These are phyloP conservation scores for Amanita subjunquillea DNA, from an alignment of 768 basidiomycete species.

Conservation along the genomic window DNA sequence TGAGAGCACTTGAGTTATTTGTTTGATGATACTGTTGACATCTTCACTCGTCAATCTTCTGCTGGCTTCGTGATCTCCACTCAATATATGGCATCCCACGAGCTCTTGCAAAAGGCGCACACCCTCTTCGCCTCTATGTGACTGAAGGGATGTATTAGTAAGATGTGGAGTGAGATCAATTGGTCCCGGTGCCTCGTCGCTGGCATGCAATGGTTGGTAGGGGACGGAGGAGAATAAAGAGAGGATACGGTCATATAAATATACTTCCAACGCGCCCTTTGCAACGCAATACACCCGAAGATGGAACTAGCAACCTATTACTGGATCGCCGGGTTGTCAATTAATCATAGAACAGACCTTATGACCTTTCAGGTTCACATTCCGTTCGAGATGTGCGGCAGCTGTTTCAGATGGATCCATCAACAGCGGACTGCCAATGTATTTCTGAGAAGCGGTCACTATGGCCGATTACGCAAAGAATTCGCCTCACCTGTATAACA, in stretches of 20 bases:
- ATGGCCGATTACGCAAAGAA: not conserved
- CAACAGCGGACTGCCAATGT: constrained; percentile 68
- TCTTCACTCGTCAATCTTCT: constrained; percentile 22
- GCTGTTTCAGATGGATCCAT: constrained; percentile 51
- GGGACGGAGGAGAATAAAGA: constrained; percentile 79
- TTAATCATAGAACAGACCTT: constrained; percentile 36
- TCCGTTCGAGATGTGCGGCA: constrained; percentile 2
- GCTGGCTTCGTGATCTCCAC: constrained; percentile 10
- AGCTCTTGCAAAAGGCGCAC: constrained; percentile 81
- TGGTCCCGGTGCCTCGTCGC: constrained; percentile 13
- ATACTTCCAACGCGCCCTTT: constrained; percentile 68
- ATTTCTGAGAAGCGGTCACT: constrained; percentile 52
- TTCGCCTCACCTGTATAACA: constrained; percentile 71
- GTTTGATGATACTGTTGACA: constrained; percentile 37
- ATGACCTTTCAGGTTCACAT: constrained; percentile 29
- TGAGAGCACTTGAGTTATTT: constrained; percentile 55
- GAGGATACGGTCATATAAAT: constrained; percentile 72
- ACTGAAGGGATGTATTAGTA: constrained; percentile 88
- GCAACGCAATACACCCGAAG: constrained; percentile 82
- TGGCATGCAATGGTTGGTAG: constrained; percentile 42
- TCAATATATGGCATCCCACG: constrained; percentile 48
- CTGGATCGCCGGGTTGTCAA: not conserved
- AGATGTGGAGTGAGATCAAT: constrained; percentile 67
- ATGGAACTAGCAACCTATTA: constrained; percentile 60
- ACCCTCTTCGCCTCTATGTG: constrained; percentile 48